These are phyloP conservation scores for Artemisia annua DNA, from an alignment of 129 eudicot genomes.

Conservation along the genomic window DNA sequence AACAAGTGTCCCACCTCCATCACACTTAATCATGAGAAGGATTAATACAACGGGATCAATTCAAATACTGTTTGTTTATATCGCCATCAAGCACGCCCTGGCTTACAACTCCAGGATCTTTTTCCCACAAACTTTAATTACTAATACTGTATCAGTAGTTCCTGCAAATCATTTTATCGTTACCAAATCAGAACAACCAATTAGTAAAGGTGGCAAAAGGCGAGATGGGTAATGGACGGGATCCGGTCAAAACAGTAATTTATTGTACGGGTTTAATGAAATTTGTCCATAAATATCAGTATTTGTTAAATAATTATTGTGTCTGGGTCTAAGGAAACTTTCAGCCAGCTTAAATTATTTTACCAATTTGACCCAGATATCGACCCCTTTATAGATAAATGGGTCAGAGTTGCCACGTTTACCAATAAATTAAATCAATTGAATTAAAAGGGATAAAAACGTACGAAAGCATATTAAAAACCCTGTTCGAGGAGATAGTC, in stretches of 20 bases:
- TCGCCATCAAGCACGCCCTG: constrained; percentile 5
- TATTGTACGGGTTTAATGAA: too few species aligned
- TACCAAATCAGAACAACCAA: neutral
- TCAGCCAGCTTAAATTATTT: too few species aligned
- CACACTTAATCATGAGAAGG: constrained; percentile 40
- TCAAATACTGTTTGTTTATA: constrained; percentile 26
- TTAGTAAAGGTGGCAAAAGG: neutral
- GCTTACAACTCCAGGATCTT: constrained; percentile 25
- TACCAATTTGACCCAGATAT: too few species aligned
- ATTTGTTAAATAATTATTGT: too few species aligned
- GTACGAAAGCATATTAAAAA: constrained; percentile 48
- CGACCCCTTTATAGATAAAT: too few species aligned
- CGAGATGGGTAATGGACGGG: too few species aligned
- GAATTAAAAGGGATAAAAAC: constrained; percentile 6
- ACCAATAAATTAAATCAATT: neutral
- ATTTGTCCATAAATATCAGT: too few species aligned
- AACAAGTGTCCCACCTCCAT: constrained; percentile 39
- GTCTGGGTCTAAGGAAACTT: too few species aligned
- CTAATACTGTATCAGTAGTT: constrained; percentile 31
- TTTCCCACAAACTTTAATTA: constrained; percentile 46
- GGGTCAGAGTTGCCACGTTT: too few species aligned
- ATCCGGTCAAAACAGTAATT: too few species aligned
- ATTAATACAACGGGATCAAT: constrained; percentile 36
- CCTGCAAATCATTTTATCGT: constrained; percentile 31
- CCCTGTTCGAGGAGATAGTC: constrained; percentile 91